A percentile compares a stretch with the other conserved stretches of the same genome.
Conservation (phyloP, 2,329 filamentous ascomycete species). For the Penicillium sp. region DNA sequence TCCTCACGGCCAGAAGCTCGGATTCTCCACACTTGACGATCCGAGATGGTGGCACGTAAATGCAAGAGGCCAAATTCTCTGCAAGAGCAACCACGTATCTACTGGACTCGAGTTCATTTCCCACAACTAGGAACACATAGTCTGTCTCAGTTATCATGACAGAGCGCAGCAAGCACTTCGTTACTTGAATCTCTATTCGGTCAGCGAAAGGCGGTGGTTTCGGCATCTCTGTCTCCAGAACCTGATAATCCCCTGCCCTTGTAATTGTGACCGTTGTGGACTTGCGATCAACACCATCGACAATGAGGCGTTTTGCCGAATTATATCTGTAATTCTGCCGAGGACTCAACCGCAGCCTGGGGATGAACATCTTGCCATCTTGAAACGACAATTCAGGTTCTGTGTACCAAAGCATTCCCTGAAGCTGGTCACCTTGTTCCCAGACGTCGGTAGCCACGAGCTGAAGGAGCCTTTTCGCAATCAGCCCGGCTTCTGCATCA, state of each 20-base stretch:
- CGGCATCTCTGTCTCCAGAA: slow-evolving; percentile 6
- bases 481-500: slow-evolving; percentile 1
- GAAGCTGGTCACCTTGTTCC: slow-evolving; percentile 13
- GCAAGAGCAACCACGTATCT: slow-evolving; percentile 15
- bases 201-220: background rate
- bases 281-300: slow-evolving; percentile 13
- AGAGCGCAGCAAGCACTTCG: slow-evolving; percentile 15
- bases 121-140: slow-evolving; percentile 17
- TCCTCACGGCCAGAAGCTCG: slow-evolving; percentile 4
- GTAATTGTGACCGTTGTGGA: slow-evolving; percentile 5
- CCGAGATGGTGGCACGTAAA: slow-evolving; percentile 12
- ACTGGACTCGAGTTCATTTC: slow-evolving; percentile 1
- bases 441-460: slow-evolving; percentile 18
- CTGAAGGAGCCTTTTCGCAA: slow-evolving; percentile 20
- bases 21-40: slow-evolving; percentile 6
- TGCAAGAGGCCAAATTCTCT: slow-evolving; percentile 11
- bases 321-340: slow-evolving; percentile 27
- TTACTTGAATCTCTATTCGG: slow-evolving; percentile 12
- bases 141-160: slow-evolving; percentile 9
- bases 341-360: slow-evolving; percentile 26
- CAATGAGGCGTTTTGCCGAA: slow-evolving; percentile 22
- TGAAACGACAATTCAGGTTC: slow-evolving; percentile 32
- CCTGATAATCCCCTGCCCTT: slow-evolving; percentile 8
- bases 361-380: slow-evolving; percentile 28
- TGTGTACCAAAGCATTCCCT: slow-evolving; percentile 29